Evolutionary conservation across 495 filamentous ascomycete species (phyloP), one percentile per base, ranked within the genome.

Genomic region (Aspergillus mulundensis): DNA sequence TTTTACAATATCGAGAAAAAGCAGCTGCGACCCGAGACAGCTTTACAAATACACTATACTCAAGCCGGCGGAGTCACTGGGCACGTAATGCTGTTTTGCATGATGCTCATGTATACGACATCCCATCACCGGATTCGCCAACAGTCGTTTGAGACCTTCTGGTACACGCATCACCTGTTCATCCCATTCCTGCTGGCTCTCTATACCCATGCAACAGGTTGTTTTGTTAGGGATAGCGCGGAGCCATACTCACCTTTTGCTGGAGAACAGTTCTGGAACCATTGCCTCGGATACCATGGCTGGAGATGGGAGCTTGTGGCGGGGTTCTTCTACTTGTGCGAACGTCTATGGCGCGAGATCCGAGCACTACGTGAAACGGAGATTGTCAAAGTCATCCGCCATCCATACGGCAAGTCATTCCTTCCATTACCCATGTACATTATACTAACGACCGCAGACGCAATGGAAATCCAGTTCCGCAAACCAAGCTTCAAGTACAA

Each of bases 401-500:
- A 98, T 76, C 95, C 95, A n/a, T 97, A 97, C 63, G 89, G 89
- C 91, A 79, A 72, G 86, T 71, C 46, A 24, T 11, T 7, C 39
- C n/a, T n/a, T n/a, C n/a, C n/a, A n/a, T n/a, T n/a, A n/a, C n/a
- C n/a, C n/a, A n/a, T n/a, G n/a, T n/a, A n/a, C n/a, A 0, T 12
- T 16, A 30, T 19, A 47, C 52, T 40, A 68, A 79, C 69, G 48
- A 60, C 44, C 16, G 16, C 43, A 93, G 92, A 93, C 66, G 92
- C 91, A 50, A 89, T 97, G 70, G 94, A 99, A 70, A 92, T 99
- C 61, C 94, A 99, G 70, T 97, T 99, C 67, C 80, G 79, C 62
- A 99, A 97, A 70, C 89, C 92, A 10, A 90, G 87, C 57, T 95
- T 99, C 88, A 91, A 87, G 62, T 99, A 99, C 83, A 97, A 97